Evolutionary conservation across 139 green algal species (phyloP).

Genomic region (Haematococcus lacustris): DNA sequence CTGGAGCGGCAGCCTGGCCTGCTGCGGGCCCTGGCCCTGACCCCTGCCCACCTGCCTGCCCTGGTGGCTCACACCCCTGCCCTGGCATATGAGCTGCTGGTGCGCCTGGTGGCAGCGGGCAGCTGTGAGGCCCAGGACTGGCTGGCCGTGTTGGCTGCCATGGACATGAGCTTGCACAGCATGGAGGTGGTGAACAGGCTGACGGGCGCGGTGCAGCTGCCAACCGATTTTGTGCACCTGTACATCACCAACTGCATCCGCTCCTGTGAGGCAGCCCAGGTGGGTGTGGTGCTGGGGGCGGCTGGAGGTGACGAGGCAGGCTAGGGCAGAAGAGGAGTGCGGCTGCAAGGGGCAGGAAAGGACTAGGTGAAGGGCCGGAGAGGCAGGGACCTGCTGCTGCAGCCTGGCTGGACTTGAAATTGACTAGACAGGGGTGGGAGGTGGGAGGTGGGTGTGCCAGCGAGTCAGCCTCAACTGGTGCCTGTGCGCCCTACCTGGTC

Average conservation of each 20-base stretch:
- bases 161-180: conserved; percentile 70
- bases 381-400: no score
- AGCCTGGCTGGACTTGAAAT: no score
- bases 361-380: no score
- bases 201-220: conserved; percentile 54
- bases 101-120: conserved; percentile 1
- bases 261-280: conserved; percentile 57
- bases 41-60: conserved; percentile 32
- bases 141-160: conserved; percentile 47
- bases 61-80: conserved; percentile 69
- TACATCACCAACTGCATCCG: conserved; percentile 85
- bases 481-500: no score
- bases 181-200: conserved; percentile 90
- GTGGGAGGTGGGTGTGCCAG: no score
- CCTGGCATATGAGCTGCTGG: conserved; percentile 49
- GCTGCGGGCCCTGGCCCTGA: conserved; percentile 28
- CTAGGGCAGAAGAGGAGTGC: no score
- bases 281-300: no score
- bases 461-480: no score
- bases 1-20: conserved; percentile 37
- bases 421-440: no score
- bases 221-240: conserved; percentile 72
- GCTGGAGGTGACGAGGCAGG: no score
- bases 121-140: neutral
- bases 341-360: no score